A percentile compares a stretch with the other conserved stretches of the same genome.
Conservation (phyloP, 2,329 filamentous ascomycete genomes). For the Penicillium italicum region DNA sequence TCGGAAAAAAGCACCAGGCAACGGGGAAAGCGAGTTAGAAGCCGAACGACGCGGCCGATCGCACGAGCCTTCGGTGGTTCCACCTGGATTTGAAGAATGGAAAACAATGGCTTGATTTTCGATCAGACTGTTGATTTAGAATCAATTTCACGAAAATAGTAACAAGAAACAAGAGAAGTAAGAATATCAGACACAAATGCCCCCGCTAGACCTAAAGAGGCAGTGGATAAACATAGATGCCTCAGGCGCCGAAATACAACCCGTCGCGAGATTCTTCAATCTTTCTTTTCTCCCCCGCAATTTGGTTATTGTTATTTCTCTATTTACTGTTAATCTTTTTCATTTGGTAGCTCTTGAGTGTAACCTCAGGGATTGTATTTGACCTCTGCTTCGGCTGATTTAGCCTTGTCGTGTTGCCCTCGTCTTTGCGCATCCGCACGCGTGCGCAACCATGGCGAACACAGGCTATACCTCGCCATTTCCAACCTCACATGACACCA, state of each 20-base stretch:
- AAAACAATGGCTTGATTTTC: conserved; percentile 11
- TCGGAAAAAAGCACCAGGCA: background rate
- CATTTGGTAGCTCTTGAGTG: background rate
- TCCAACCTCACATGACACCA: conserved; percentile 42
- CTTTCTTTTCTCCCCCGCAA: conserved; percentile 7
- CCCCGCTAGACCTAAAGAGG: conserved; percentile 15
- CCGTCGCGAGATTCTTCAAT: conserved; percentile 7
- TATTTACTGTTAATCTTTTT: background rate
- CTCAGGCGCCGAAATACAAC: conserved; percentile 13
- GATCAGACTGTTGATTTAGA: background rate
- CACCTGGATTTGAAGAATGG: conserved; percentile 23
- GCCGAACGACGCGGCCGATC: conserved; percentile 4
- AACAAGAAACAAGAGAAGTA: background rate
- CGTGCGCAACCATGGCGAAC: conserved; percentile 34
- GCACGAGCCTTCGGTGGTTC: conserved; percentile 18
- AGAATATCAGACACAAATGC: background rate
- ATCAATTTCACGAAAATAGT: background rate
- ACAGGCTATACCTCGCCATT: conserved; percentile 38
- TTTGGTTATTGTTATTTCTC: conserved; percentile 19
- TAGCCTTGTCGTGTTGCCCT: conserved; percentile 1
- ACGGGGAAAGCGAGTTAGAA: conserved; percentile 8
- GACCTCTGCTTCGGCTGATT: background rate
- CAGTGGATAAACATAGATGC: conserved; percentile 19
- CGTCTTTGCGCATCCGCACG: conserved; percentile 9
- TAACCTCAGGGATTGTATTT: background rate